phyloP scores from a whole-genome alignment of 2,329 filamentous ascomycete genomes.

The Colletotrichum simmondsii region DNA sequence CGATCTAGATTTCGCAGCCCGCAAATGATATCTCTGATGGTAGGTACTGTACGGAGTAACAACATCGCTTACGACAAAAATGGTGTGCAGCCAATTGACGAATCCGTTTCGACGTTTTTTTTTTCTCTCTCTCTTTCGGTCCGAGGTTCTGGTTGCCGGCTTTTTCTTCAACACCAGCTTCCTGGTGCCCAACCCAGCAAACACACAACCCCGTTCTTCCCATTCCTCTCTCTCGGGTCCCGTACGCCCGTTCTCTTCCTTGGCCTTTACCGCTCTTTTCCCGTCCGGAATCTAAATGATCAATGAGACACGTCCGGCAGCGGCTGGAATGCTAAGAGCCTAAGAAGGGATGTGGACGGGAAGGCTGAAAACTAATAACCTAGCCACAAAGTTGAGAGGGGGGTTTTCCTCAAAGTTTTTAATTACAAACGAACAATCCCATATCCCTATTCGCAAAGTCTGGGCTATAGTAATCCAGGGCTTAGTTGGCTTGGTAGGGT shows the following conservation, averaged over 20 bases:
- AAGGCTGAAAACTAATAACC: not conserved
- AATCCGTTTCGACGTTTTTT: conserved; percentile 8
- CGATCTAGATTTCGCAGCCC: not conserved
- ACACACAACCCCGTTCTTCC: not conserved
- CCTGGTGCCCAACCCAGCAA: not conserved
- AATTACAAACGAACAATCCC: conserved; percentile 7
- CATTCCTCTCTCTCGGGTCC: not conserved
- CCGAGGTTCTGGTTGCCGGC: conserved; percentile 29
- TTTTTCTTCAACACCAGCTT: conserved; percentile 20
- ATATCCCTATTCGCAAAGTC: too few species aligned
- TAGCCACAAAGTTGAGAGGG: not conserved
- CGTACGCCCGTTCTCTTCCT: not conserved
- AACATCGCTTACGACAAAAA: not conserved
- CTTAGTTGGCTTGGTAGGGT: conserved; percentile 7
- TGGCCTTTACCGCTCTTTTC: not conserved
- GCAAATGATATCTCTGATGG: not conserved
- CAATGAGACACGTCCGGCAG: conserved; percentile 15
- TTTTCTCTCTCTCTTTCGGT: not conserved
- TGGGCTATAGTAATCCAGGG: too few species aligned
- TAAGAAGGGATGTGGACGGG: not conserved
- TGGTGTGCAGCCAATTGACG: conserved; percentile 9
- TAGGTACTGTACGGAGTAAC: too few species aligned
- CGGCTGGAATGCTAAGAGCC: conserved; percentile 3
- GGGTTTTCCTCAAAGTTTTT: conserved; percentile 2
- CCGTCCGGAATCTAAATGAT: not conserved